These are phyloP conservation scores for Russula sp. DNA, from an alignment of 768 basidiomycete genomes.

Conservation along the genomic window DNA sequence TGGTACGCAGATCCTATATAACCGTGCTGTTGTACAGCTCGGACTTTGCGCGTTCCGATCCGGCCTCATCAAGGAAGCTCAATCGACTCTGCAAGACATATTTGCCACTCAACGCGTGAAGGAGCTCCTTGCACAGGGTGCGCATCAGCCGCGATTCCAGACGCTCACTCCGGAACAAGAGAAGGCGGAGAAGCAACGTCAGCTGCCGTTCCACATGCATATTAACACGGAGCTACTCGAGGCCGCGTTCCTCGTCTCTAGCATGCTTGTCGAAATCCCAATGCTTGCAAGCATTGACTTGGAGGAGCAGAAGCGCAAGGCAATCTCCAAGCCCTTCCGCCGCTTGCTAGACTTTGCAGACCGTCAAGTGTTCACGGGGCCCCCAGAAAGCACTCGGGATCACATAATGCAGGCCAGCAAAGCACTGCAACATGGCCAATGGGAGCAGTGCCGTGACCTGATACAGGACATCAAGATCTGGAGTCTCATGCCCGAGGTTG, in stretches of 20 bases:
- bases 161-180: slow-evolving; percentile 91
- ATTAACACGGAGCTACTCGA: slow-evolving; percentile 97
- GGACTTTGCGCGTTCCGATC: slow-evolving; percentile 95
- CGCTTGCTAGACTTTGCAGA: slow-evolving; percentile 94
- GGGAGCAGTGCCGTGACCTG: slow-evolving; percentile 92
- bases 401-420: slow-evolving; percentile 99
- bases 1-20: slow-evolving; percentile 95
- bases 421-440: slow-evolving; percentile 92
- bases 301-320: slow-evolving; percentile 89
- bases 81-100: slow-evolving; percentile 89
- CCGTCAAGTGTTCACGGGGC: slow-evolving; percentile 94
- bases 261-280: slow-evolving; percentile 98
- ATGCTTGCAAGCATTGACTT: slow-evolving; percentile 90
- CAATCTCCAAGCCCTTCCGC: slow-evolving; percentile 95
- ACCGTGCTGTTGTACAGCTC: slow-evolving; percentile 94
- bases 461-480: slow-evolving; percentile 97
- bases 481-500: slow-evolving; percentile 89
- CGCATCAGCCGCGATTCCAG: slow-evolving; percentile 89
- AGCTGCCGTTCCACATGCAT: slow-evolving; percentile 99
- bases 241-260: slow-evolving; percentile 95
- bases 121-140: slow-evolving; percentile 93
- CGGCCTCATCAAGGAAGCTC: slow-evolving; percentile 91
- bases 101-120: slow-evolving; percentile 96
- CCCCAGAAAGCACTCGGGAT: slow-evolving; percentile 96
- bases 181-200: slow-evolving; percentile 90